These are phyloP conservation scores for Blastobotrys serpentis DNA, from an alignment of 1,139 yeast genomes.

Conservation along the genomic window DNA sequence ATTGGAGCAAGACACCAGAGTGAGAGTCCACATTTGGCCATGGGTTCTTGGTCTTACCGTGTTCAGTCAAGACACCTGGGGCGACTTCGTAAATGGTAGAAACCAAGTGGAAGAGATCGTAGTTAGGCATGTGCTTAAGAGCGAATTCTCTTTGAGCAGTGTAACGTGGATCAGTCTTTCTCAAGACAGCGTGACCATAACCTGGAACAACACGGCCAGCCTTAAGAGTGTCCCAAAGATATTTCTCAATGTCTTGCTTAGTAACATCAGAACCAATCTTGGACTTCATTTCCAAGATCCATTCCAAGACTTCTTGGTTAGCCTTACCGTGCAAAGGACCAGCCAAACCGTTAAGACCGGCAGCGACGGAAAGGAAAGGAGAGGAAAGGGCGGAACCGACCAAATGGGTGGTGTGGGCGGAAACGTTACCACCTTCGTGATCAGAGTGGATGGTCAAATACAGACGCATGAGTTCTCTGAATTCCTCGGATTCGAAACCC, in stretches of 20 bases:
- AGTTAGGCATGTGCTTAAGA: conserved; percentile 94
- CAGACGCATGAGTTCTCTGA: conserved; percentile 89
- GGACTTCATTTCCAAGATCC: conserved; percentile 83
- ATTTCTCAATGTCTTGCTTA: conserved; percentile 70
- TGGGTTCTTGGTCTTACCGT: conserved; percentile 98
- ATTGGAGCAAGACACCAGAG: conserved; percentile 78
- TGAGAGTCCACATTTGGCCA: conserved; percentile 99
- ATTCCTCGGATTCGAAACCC: conserved; percentile 82
- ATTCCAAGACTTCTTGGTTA: conserved; percentile 95
- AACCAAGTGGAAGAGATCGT: conserved; percentile 90
- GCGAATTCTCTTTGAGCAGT: conserved; percentile 98
- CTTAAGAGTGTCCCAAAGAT: conserved; percentile 88
- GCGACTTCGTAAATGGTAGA: conserved; percentile 91
- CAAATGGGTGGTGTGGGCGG: conserved; percentile 96
- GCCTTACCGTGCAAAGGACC: conserved; percentile 99
- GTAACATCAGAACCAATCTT: conserved; percentile 73
- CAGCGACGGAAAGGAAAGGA: conserved; percentile 88
- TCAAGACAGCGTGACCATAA: conserved; percentile 94
- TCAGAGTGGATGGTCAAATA: conserved; percentile 96
- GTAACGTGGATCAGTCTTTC: conserved; percentile 97
- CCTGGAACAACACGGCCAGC: conserved; percentile 97
- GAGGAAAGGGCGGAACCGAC: conserved; percentile 95
- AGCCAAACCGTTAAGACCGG: conserved; percentile 95
- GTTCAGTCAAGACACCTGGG: conserved; percentile 90
- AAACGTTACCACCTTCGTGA: conserved; percentile 98